These are phyloP conservation scores for Ceratocystis destructans DNA, from an alignment of 2,329 filamentous ascomycete species.

Conservation along the genomic window DNA sequence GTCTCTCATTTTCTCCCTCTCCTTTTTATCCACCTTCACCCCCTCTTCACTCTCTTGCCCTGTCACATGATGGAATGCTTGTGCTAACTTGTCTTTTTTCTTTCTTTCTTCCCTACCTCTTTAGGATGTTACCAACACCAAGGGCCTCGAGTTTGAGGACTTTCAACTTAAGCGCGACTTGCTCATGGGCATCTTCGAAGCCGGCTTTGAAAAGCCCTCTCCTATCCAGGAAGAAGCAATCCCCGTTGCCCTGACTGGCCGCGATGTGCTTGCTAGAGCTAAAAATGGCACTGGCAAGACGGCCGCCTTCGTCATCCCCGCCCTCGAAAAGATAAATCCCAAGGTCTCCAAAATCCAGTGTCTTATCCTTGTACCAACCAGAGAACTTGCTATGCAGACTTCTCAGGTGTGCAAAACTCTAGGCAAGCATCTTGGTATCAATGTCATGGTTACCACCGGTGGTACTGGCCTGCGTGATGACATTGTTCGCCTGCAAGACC, in stretches of 20 bases:
- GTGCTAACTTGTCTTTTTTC: constrained; percentile 1
- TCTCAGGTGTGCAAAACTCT: constrained; percentile 98
- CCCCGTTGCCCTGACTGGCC: constrained; percentile 84
- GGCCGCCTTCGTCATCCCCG: constrained; percentile 91
- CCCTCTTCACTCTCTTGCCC: background rate
- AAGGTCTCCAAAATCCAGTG: constrained; percentile 95
- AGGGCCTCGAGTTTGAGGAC: constrained; percentile 94
- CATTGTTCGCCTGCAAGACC: constrained; percentile 84
- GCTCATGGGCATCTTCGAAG: constrained; percentile 98
- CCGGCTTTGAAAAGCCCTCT: constrained; percentile 95
- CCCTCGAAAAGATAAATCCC: constrained; percentile 88
- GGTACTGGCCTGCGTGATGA: constrained; percentile 92
- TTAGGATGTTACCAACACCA: constrained; percentile 94
- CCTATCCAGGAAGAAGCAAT: constrained; percentile 99
- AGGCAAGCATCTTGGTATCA: constrained; percentile 90
- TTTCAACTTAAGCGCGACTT: constrained; percentile 90
- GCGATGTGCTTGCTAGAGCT: constrained; percentile 88
- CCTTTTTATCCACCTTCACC: background rate
- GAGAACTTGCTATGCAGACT: constrained; percentile 94
- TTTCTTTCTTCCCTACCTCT: too few relatives aligned
- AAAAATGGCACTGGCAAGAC: constrained; percentile 99
- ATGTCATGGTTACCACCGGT: constrained; percentile 98
- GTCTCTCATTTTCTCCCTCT: constrained; percentile 14
- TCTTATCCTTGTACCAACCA: constrained; percentile 86
- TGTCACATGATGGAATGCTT: background rate